Evolutionary conservation across 2,329 filamentous ascomycete species (phyloP).

Genomic region (Aspergillus brasiliensis): DNA sequence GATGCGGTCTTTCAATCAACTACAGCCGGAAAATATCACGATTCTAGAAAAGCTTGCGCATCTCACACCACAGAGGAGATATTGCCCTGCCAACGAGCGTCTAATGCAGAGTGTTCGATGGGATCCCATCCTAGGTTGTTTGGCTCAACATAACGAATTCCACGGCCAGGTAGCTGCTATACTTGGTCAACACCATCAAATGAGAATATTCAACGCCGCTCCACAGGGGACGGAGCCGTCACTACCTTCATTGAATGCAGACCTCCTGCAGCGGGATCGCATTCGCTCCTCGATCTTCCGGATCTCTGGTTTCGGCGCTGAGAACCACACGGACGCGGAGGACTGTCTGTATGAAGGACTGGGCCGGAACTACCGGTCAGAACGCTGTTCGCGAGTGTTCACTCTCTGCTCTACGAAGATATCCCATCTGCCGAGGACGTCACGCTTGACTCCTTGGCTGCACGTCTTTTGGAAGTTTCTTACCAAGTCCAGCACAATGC

Average conservation of each 20-base stretch:
- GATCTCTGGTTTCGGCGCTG: constrained; percentile 41
- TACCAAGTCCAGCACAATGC: not conserved
- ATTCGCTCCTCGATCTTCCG: constrained; percentile 38
- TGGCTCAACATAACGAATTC: constrained; percentile 53
- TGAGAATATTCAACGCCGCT: constrained; percentile 34
- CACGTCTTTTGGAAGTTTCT: constrained; percentile 12
- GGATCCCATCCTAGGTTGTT: constrained; percentile 39
- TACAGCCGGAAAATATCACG: constrained; percentile 40
- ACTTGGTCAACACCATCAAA: constrained; percentile 34
- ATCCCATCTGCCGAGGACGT: constrained; percentile 4
- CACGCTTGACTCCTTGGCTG: not conserved
- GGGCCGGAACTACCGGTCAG: constrained; percentile 25
- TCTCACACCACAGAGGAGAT: constrained; percentile 48
- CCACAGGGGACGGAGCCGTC: not conserved
- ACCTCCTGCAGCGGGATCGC: constrained; percentile 28
- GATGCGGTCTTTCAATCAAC: constrained; percentile 49
- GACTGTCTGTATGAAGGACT: constrained; percentile 40
- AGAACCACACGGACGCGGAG: constrained; percentile 31
- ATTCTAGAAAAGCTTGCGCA: constrained; percentile 43
- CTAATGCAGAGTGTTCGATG: constrained; percentile 55
- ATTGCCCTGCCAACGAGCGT: constrained; percentile 40
- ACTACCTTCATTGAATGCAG: constrained; percentile 3
- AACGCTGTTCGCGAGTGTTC: constrained; percentile 10
- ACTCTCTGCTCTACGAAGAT: constrained; percentile 17
- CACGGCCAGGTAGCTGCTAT: constrained; percentile 38